Percentiles rank a stretch among this genome's conserved stretches.
These are phyloP conservation scores for Aspergillus fumigatiaffinis DNA, from an alignment of 2,329 filamentous ascomycete species.

Conservation along the genomic window DNA sequence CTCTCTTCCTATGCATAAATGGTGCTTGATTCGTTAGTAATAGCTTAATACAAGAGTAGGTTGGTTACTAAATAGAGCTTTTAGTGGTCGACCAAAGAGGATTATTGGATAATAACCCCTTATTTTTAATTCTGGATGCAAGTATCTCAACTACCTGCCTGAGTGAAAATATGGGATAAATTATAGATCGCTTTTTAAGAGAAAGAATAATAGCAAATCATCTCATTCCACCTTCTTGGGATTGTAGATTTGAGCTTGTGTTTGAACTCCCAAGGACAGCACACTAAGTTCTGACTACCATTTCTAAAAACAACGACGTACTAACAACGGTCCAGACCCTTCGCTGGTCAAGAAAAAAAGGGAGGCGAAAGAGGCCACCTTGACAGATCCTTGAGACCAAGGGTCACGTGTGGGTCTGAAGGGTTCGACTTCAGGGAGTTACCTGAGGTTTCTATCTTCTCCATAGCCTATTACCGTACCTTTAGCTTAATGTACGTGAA, in stretches of 20 bases:
- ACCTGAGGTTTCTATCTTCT: no score
- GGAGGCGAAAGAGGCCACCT: conserved; percentile 15
- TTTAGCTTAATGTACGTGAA: background rate
- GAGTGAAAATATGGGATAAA: background rate
- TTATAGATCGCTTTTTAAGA: background rate
- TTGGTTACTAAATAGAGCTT: background rate
- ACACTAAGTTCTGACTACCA: background rate
- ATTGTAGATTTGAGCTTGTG: background rate
- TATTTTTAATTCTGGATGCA: background rate
- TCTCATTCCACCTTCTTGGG: background rate
- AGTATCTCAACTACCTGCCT: background rate
- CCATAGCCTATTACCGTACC: no score
- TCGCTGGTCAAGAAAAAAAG: background rate
- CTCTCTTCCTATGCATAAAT: background rate
- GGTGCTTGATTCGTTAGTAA: background rate
- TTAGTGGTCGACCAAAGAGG: background rate
- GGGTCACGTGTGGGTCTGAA: conserved; percentile 15
- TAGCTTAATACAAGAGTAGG: background rate
- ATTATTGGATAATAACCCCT: background rate
- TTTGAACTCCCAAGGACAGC: background rate
- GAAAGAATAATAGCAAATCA: background rate
- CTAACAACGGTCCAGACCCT: background rate
- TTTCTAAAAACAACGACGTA: background rate
- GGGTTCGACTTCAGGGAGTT: conserved; percentile 6
- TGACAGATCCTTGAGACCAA: conserved; percentile 11